A percentile compares a stretch with the other conserved stretches of the same genome.
phyloP scores from a whole-genome alignment of 78 protist species.

The Pelomyxa schiedti region DNA sequence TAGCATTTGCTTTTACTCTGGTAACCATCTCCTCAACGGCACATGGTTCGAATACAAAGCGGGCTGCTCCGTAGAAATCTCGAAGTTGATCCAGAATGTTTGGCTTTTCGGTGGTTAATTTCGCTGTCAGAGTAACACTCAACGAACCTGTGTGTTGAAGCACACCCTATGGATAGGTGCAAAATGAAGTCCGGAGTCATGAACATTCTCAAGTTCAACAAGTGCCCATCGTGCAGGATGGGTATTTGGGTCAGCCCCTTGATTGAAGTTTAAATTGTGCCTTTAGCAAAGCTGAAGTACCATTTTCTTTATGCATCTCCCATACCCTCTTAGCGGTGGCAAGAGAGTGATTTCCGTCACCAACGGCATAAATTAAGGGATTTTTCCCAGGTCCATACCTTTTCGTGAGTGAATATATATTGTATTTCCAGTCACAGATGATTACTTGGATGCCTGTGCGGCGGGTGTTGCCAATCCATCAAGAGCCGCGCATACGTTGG shows the following conservation, averaged over 20 bases:
- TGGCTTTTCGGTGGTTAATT: neutral
- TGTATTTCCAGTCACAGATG: no score
- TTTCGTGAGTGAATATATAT: no score
- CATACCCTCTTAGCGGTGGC: neutral
- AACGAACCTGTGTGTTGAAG: neutral
- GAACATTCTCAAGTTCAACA: neutral
- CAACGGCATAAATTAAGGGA: neutral
- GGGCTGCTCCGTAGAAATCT: neutral
- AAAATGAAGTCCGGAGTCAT: neutral
- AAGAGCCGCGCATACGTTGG: neutral
- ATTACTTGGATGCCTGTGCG: no score
- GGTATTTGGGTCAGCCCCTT: no score
- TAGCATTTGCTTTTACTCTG: neutral
- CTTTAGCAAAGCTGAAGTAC: no score
- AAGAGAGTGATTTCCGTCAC: neutral
- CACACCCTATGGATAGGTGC: neutral
- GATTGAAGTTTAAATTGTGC: no score
- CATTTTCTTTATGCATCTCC: neutral
- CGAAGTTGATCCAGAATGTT: no score
- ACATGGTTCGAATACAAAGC: neutral
- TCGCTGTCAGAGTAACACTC: no score
- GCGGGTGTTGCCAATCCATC: neutral
- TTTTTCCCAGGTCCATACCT: neutral
- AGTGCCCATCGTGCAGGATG: neutral
- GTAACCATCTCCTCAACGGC: neutral